phyloP scores from a whole-genome alignment of 805 yeast species.

The Wickerhamiella domercqiae region DNA sequence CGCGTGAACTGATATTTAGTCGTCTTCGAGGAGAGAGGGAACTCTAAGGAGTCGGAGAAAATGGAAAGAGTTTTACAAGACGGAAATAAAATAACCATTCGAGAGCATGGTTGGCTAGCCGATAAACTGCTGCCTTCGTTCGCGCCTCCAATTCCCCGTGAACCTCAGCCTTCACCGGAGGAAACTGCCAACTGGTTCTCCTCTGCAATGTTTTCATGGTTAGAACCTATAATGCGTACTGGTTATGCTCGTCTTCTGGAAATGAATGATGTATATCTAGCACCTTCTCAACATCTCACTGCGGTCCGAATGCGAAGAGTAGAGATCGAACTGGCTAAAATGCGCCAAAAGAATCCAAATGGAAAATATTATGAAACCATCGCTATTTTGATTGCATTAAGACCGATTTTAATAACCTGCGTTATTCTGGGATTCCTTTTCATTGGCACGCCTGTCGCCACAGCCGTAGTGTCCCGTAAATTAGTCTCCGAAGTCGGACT shows the following conservation, averaged over 20 bases:
- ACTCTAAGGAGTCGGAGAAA: too few species aligned
- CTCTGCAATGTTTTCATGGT: conserved; percentile 37
- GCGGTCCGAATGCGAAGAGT: conserved; percentile 10
- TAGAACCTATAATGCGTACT: conserved; percentile 31
- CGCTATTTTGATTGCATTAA: conserved; percentile 9
- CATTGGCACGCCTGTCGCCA: conserved; percentile 14
- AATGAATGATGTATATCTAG: conserved; percentile 14
- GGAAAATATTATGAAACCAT: conserved; percentile 15
- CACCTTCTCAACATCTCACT: conserved; percentile 11
- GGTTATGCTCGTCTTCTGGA: conserved; percentile 18
- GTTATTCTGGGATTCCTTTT: conserved; percentile 5
- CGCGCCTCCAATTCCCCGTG: conserved; percentile 13
- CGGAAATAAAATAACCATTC: too few species aligned
- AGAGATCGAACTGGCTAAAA: conserved; percentile 7
- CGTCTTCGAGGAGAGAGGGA: too few species aligned
- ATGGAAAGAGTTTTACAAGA: too few species aligned
- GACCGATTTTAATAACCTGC: conserved; percentile 5
- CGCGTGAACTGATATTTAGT: too few species aligned
- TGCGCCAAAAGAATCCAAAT: conserved; percentile 8
- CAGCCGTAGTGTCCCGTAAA: conserved; percentile 15
- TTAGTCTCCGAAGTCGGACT: conserved; percentile 11
- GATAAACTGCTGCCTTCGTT: neutral
- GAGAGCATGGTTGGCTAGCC: neutral
- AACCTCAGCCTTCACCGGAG: conserved; percentile 12
- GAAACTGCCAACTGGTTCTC: conserved; percentile 27